These are phyloP conservation scores for Mycosarcoma maydis DNA, from an alignment of 1,284 basidiomycete species.

Conservation along the genomic window DNA sequence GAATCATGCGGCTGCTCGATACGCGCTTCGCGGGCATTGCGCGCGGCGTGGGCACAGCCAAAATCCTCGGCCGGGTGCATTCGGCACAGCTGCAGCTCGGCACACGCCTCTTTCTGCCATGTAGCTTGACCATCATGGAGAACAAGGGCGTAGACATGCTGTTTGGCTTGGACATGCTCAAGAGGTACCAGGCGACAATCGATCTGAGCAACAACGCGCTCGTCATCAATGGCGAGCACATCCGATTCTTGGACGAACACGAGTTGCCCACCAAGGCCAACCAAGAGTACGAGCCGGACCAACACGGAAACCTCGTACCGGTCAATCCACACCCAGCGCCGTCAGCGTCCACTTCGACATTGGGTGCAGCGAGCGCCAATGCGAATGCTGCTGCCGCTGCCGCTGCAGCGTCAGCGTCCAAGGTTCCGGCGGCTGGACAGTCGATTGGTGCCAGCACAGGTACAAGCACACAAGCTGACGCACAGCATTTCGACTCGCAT, in stretches of 20 bases:
- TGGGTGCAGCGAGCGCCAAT: conserved; percentile 30
- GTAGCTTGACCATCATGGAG: conserved; percentile 95
- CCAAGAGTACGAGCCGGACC: conserved; percentile 61
- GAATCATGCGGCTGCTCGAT: conserved; percentile 92
- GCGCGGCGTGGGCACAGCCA: conserved; percentile 92
- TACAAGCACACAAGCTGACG: not conserved
- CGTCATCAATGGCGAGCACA: conserved; percentile 85
- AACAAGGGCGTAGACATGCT: conserved; percentile 90
- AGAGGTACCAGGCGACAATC: conserved; percentile 93
- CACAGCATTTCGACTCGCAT: conserved; percentile 61
- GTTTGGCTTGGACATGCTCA: conserved; percentile 97
- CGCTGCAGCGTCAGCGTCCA: conserved; percentile 3
- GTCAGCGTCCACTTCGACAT: conserved; percentile 5
- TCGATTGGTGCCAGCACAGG: conserved; percentile 55
- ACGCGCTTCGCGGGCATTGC: conserved; percentile 88
- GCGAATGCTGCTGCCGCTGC: conserved; percentile 44
- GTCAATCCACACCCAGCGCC: conserved; percentile 11
- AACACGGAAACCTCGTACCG: conserved; percentile 37
- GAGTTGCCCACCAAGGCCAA: conserved; percentile 76
- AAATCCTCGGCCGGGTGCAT: conserved; percentile 93
- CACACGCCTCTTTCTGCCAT: conserved; percentile 80
- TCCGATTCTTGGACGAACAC: conserved; percentile 90
- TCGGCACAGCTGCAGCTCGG: conserved; percentile 86
- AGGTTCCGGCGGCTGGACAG: conserved; percentile 75
- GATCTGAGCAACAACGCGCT: conserved; percentile 88